Evolutionary conservation across 1,284 basidiomycete species (phyloP).

Genomic region (Phellopilus nigrolimitatus): DNA sequence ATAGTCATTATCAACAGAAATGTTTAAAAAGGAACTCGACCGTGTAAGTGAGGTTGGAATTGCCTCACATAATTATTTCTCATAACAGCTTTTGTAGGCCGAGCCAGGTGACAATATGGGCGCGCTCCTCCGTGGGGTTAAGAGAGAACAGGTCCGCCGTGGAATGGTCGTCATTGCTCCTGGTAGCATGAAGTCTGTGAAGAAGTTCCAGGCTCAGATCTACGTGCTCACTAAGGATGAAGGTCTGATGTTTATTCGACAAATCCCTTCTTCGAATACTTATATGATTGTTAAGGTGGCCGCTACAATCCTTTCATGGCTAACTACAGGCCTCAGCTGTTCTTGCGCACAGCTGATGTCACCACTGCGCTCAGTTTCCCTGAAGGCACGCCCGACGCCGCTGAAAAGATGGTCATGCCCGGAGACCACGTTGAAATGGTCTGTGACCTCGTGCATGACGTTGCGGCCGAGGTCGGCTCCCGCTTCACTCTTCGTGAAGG

Average conservation of each 20-base stretch:
- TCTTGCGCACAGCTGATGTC: slow-evolving; percentile 94
- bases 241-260: slow-evolving; percentile 32
- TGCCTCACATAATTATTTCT: neutral
- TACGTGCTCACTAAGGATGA: slow-evolving; percentile 97
- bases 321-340: slow-evolving; percentile 96
- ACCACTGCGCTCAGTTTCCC: slow-evolving; percentile 87
- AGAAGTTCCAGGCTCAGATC: slow-evolving; percentile 91
- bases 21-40: slow-evolving; percentile 99
- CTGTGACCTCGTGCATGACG: slow-evolving; percentile 81
- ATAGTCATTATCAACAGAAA: slow-evolving; percentile 54
- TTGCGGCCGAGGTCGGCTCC: slow-evolving; percentile 89
- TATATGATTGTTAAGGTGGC: slow-evolving; percentile 46
- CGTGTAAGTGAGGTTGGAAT: slow-evolving; percentile 49
- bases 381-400: slow-evolving; percentile 68
- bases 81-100: slow-evolving; percentile 45
- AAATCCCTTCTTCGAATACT: neutral
- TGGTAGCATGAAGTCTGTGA: slow-evolving; percentile 91
- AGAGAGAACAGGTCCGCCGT: slow-evolving; percentile 93
- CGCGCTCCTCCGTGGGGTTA: slow-evolving; percentile 92
- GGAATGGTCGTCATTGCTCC: slow-evolving; percentile 91
- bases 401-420: slow-evolving; percentile 95
- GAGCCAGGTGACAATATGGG: slow-evolving; percentile 99
- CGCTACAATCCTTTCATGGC: slow-evolving; percentile 97
- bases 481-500: slow-evolving; percentile 97
- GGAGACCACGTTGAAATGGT: slow-evolving; percentile 97